These are phyloP conservation scores for Psilocybe subaeruginosa DNA, from an alignment of 768 basidiomycete genomes.

Conservation along the genomic window DNA sequence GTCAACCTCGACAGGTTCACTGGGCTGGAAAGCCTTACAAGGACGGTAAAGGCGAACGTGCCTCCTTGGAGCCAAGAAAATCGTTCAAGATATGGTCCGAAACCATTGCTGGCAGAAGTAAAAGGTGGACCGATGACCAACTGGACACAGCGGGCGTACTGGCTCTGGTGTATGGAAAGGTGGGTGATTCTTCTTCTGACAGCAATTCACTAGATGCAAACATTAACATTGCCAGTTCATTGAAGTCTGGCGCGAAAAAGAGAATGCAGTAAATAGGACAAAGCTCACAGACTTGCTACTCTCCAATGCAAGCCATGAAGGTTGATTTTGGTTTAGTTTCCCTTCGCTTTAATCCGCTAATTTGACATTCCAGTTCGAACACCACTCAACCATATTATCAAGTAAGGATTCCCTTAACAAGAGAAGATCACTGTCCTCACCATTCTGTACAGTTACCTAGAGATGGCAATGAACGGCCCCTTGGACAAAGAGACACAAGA, in stretches of 20 bases:
- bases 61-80: constrained; percentile 70
- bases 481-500: constrained; percentile 75
- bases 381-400: constrained; percentile 83
- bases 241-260: constrained; percentile 85
- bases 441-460: constrained; percentile 57
- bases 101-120: constrained; percentile 65
- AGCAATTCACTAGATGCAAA: not conserved
- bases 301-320: constrained; percentile 85
- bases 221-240: constrained; percentile 56
- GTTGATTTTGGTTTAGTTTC: constrained; percentile 31
- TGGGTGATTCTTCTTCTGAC: constrained; percentile 21
- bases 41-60: constrained; percentile 30
- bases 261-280: constrained; percentile 69
- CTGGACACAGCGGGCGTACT: constrained; percentile 81
- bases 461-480: constrained; percentile 78
- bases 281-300: constrained; percentile 75
- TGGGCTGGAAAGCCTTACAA: constrained; percentile 81
- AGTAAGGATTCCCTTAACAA: constrained; percentile 41
- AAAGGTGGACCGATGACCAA: constrained; percentile 83
- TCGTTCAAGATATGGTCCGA: constrained; percentile 85
- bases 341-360: not conserved
- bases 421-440: not conserved
- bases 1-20: constrained; percentile 68
- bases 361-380: constrained; percentile 55
- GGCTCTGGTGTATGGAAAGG: constrained; percentile 79